These are phyloP conservation scores for Trichoderma breve DNA, from an alignment of 2,329 filamentous ascomycete species.

Conservation along the genomic window DNA sequence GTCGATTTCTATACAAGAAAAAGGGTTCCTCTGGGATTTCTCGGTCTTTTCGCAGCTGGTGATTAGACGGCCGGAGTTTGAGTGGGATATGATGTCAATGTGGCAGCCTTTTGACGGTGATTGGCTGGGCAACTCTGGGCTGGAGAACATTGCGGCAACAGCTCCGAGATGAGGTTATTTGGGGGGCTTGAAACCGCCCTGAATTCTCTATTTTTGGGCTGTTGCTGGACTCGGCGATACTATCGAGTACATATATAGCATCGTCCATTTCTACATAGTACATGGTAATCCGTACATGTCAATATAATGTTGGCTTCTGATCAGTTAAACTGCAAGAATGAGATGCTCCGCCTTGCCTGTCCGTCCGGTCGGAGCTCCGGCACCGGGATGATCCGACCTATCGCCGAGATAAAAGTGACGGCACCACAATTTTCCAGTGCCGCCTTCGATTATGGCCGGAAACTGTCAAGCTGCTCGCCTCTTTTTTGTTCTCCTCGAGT, in stretches of 20 bases:
- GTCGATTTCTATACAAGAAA: background rate
- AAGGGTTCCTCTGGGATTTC: background rate
- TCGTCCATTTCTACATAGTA: background rate
- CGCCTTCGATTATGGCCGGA: background rate
- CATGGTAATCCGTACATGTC: background rate
- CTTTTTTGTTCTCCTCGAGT: background rate
- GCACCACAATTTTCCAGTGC: conserved; percentile 12
- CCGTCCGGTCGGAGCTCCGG: conserved; percentile 19
- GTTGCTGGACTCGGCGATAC: background rate
- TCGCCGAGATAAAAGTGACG: conserved; percentile 23
- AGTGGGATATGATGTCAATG: conserved; percentile 3
- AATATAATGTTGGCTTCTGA: background rate
- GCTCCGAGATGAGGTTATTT: background rate
- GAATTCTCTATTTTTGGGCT: background rate
- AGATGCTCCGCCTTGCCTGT: background rate
- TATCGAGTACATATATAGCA: background rate
- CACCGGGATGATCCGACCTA: conserved; percentile 25
- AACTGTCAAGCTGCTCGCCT: background rate
- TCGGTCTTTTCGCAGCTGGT: background rate
- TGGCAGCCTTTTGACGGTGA: background rate
- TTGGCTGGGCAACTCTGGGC: background rate
- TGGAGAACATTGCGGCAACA: background rate
- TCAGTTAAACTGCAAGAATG: background rate
- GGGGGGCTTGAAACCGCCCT: background rate
- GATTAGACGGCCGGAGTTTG: background rate